Percentiles rank a stretch among this genome's conserved stretches.
phyloP scores from a whole-genome alignment of 2,329 filamentous ascomycete genomes.

The Colletotrichum sp. region DNA sequence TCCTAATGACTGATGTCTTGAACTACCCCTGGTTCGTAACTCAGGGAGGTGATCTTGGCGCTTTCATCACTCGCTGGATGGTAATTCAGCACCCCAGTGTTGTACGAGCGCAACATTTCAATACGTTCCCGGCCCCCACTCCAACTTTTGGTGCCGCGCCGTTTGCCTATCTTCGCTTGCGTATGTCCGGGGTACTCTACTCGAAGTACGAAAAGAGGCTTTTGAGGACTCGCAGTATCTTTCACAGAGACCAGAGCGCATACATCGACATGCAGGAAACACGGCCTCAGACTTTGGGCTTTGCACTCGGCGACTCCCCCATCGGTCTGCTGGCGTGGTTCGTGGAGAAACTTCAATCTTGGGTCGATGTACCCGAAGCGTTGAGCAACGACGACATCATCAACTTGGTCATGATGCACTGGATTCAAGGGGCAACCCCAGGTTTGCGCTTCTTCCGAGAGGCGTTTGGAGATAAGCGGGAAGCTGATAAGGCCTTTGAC shows the following conservation, averaged over 20 bases:
- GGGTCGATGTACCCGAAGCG: conserved; percentile 28
- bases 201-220: neutral
- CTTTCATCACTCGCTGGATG: conserved; percentile 21
- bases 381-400: conserved; percentile 23
- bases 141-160: neutral
- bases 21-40: conserved; percentile 38
- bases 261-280: neutral
- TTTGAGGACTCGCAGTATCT: neutral
- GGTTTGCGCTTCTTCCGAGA: conserved; percentile 19
- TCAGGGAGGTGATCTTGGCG: conserved; percentile 36
- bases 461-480: neutral
- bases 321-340: conserved; percentile 25
- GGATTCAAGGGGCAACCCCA: neutral
- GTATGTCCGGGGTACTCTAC: neutral
- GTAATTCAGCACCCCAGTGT: conserved; percentile 8
- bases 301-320: conserved; percentile 34
- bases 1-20: conserved; percentile 42
- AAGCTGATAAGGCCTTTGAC: neutral
- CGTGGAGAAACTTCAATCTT: conserved; percentile 16
- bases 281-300: neutral
- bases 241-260: neutral
- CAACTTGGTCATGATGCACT: conserved; percentile 25
- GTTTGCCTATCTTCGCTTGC: neutral
- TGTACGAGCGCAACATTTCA: conserved; percentile 7
- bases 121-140: conserved; percentile 9